Evolutionary conservation across 2,329 filamentous ascomycete species (phyloP).

Genomic region (Magnaporthiopsis rhizophila): DNA sequence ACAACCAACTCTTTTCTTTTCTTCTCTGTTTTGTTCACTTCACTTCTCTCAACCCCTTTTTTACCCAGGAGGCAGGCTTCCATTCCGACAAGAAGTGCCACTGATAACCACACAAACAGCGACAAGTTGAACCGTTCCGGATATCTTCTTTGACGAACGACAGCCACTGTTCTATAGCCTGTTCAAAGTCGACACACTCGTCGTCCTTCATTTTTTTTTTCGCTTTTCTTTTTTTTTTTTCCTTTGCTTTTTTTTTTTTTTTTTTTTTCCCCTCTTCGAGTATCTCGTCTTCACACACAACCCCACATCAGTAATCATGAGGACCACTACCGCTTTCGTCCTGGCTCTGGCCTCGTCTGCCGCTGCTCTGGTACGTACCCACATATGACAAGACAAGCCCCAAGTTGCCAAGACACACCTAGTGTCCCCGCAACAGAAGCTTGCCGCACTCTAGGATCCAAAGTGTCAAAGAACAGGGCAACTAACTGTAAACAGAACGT

Average conservation of each 20-base stretch:
- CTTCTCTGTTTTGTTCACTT: not conserved
- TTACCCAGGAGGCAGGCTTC: not conserved
- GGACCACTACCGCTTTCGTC: not conserved
- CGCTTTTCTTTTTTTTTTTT: too few relatives aligned
- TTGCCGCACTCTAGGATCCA: too few relatives aligned
- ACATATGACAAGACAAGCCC: not conserved
- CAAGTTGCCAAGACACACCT: not conserved
- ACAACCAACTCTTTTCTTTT: not conserved
- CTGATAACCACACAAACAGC: too few relatives aligned
- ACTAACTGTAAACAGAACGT: not conserved
- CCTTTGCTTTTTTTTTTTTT: too few relatives aligned
- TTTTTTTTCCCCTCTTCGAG: not conserved
- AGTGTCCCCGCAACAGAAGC: not conserved
- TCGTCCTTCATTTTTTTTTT: not conserved
- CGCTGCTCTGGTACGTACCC: not conserved
- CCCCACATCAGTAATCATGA: not conserved
- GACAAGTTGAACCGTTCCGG: not conserved
- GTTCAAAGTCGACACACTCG: not conserved
- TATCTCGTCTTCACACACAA: not conserved
- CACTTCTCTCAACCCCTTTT: not conserved
- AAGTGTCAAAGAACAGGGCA: not conserved
- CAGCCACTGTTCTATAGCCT: too few relatives aligned
- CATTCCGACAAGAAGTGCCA: not conserved
- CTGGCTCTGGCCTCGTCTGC: not conserved
- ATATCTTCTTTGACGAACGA: too few relatives aligned